Base-by-base conservation (phyloP, 257 asterid species). In the Verbena officinalis region DNA sequence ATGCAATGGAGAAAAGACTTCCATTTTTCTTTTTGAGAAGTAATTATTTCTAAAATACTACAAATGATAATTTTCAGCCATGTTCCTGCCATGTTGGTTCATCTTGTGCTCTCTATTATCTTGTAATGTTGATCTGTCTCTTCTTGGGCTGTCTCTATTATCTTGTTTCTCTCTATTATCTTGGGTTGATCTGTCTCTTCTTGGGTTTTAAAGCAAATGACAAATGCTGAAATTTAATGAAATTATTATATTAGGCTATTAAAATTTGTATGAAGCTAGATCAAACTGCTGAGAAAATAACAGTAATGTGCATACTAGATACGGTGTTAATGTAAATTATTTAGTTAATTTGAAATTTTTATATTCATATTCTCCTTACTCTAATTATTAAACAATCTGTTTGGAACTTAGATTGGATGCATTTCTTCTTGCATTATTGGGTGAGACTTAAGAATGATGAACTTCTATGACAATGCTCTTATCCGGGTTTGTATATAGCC, bases 111-210 rank as follows among this genome's bases (percentile, higher is more conserved):
- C 49, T 46, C 36, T n/a, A 13, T 38, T 21, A 22, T 36, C 27
- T 39, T 57, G 68, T 58, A 19, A 48, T 51, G n/a, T 22, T 59
- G 48, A 42, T 16, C 68, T 38, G 36, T n/a, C n/a, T n/a, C n/a
- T n/a, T n/a, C n/a, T n/a, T n/a, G n/a, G n/a, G n/a, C n/a, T n/a
- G n/a, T n/a, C n/a, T n/a, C n/a, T n/a, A n/a, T n/a, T n/a, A n/a
- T n/a, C n/a, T n/a, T n/a, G n/a, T n/a, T n/a, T n/a, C n/a, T n/a
- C n/a, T n/a, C n/a, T n/a, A n/a, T n/a, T n/a, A n/a, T n/a, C n/a
- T n/a, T n/a, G n/a, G n/a, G n/a, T n/a, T n/a, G n/a, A n/a, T n/a
- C n/a, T n/a, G n/a, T n/a, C n/a, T n/a, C n/a, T 6, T 24, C 43
- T 14, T 55, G 48, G 24, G 27, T 17, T 21, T 33, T 46, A 51